Evolutionary conservation across 2,329 filamentous ascomycete genomes (phyloP).

Genomic region (Xylaria sp.): DNA sequence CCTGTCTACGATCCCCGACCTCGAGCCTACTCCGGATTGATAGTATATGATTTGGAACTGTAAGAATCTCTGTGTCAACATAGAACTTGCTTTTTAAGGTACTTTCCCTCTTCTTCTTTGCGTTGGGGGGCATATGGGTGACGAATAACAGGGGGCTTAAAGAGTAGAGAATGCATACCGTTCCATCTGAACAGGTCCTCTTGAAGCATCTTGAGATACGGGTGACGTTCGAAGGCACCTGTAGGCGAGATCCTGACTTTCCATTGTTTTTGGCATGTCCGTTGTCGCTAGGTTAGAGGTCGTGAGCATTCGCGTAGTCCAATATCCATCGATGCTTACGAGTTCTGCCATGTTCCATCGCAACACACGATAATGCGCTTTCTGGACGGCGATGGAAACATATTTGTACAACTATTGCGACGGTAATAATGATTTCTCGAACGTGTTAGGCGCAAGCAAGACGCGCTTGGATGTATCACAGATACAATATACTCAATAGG

Average conservation of each 20-base stretch:
- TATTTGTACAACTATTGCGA: conserved; percentile 4
- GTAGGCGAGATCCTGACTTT: conserved; percentile 55
- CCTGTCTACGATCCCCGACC: conserved; percentile 60
- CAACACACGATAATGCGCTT: conserved; percentile 65
- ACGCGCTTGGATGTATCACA: not conserved
- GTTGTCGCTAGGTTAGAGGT: conserved; percentile 54
- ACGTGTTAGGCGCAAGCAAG: not conserved
- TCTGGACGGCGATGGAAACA: conserved; percentile 38
- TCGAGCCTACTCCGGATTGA: conserved; percentile 69
- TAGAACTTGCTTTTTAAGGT: not conserved
- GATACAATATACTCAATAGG: not conserved
- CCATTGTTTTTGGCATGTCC: conserved; percentile 57
- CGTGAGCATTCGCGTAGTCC: conserved; percentile 27
- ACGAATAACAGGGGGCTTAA: not conserved
- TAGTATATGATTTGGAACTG: conserved; percentile 68
- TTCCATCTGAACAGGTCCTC: conserved; percentile 61
- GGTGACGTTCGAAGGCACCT: conserved; percentile 69
- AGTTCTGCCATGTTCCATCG: conserved; percentile 66
- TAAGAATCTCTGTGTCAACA: not conserved
- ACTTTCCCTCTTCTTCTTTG: not conserved
- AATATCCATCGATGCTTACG: conserved; percentile 42
- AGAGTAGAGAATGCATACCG: conserved; percentile 25
- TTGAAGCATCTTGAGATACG: conserved; percentile 68
- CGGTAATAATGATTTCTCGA: not conserved
- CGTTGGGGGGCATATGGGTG: too few relatives aligned